Evolutionary conservation across 345 rosid genomes (phyloP), one percentile per base, ranked within the genome.

Genomic region (Hibiscus syriacus): DNA sequence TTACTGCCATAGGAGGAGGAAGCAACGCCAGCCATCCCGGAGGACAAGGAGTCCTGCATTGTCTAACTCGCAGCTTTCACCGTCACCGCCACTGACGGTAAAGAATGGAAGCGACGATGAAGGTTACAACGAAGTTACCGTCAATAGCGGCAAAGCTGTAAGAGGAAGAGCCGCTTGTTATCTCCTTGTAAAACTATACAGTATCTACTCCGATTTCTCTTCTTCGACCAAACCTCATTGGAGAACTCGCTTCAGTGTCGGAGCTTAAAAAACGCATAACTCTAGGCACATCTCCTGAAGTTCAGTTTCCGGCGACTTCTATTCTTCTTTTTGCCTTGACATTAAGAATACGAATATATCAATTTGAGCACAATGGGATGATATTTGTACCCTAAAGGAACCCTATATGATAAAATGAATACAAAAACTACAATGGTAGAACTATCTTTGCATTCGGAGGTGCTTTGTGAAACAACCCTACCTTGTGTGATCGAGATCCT

Each of bases 111-210:
- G 41, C 10, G 48, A 14, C 13, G 69, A n/a, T 9, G 19, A 46
- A 6, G 52, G 32, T 2, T 49, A 6, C 36, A 29, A 36, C 9
- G 70, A 5, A 9, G 58, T 30, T 10, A 8, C 43, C 10, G 20
- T 57, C 11, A 13, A 0, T 9, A 34, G 61, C 6, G 70, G 38
- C 25, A 57, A 32, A 68, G 34, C 9, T 39, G 7, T 34, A 34
- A 32, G 10, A 59, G 23, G 72, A 27, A 53, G 68, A 29, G 55
- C 20, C 41, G 5, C 7, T 34, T 4, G 68, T 50, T 55, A 83
- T 75, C 84, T 80, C 86, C 38, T 49, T 74, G 67, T 83, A 78
- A 20, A 80, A 63, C 74, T 83, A 82, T 32, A 70, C 84, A 83
- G 78, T 50, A 80, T 73, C 70, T 69, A 74, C 72, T 78, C 77